A percentile compares a stretch with the other conserved stretches of the same genome.
Evolutionary conservation across 768 basidiomycete genomes (phyloP).

Genomic region (Lyophyllum shimeji): DNA sequence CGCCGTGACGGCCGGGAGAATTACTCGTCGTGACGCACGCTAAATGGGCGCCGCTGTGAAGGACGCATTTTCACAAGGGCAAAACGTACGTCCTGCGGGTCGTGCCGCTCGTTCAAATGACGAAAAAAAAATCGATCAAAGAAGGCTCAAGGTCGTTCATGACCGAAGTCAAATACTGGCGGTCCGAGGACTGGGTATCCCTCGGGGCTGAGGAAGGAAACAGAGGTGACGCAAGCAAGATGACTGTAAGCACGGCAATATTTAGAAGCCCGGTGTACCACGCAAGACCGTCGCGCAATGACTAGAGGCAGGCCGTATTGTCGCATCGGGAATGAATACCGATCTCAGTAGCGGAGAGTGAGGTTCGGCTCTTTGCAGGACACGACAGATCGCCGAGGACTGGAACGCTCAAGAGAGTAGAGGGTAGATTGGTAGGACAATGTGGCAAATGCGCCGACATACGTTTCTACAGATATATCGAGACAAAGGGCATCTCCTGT

Average conservation of each 20-base stretch:
- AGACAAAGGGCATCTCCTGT: too few relatives aligned
- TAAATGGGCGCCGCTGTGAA: background rate
- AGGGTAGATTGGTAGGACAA: too few relatives aligned
- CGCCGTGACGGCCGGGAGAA: constrained; percentile 2
- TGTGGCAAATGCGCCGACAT: too few relatives aligned
- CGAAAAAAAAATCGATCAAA: background rate
- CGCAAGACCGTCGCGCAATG: background rate
- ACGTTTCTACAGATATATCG: too few relatives aligned
- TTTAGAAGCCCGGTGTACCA: background rate
- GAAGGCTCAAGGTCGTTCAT: background rate
- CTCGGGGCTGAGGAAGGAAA: background rate
- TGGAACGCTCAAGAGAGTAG: background rate
- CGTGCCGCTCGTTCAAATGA: constrained; percentile 1
- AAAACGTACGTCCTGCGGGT: background rate
- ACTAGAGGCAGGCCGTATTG: too few relatives aligned
- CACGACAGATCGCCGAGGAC: background rate
- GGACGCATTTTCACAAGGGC: background rate
- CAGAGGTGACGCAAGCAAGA: background rate
- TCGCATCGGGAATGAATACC: too few relatives aligned
- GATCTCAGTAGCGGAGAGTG: too few relatives aligned
- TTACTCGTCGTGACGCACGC: background rate
- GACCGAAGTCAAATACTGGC: background rate
- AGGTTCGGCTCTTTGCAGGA: too few relatives aligned
- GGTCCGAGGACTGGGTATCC: background rate
- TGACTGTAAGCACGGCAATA: background rate